phyloP scores from a whole-genome alignment of 805 yeast genomes.

The Komagataella ulmi region DNA sequence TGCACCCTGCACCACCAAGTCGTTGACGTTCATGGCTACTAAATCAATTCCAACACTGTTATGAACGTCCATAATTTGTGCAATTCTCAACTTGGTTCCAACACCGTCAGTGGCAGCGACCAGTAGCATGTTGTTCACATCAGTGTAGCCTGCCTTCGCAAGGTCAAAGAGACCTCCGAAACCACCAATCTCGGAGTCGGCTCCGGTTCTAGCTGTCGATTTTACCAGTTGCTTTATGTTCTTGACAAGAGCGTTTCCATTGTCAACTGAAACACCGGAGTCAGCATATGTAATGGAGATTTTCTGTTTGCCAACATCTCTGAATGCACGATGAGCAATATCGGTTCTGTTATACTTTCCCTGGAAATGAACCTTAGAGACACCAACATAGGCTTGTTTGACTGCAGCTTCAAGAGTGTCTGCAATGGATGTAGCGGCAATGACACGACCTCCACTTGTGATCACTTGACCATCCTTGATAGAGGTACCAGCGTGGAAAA shows the following conservation, averaged over 20 bases:
- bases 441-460: slow-evolving; percentile 94
- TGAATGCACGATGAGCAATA: slow-evolving; percentile 93
- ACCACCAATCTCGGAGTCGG: slow-evolving; percentile 97
- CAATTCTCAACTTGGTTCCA: slow-evolving; percentile 92
- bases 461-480: slow-evolving; percentile 43
- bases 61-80: slow-evolving; percentile 79
- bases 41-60: slow-evolving; percentile 98
- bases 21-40: slow-evolving; percentile 98
- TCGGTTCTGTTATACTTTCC: slow-evolving; percentile 81
- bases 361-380: slow-evolving; percentile 55
- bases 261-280: slow-evolving; percentile 96
- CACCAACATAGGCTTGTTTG: slow-evolving; percentile 75
- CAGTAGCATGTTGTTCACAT: slow-evolving; percentile 61
- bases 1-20: slow-evolving; percentile 96
- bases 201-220: slow-evolving; percentile 89
- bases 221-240: slow-evolving; percentile 82
- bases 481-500: slow-evolving; percentile 96
- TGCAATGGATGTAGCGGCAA: slow-evolving; percentile 86
- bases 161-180: slow-evolving; percentile 96
- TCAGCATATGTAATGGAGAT: slow-evolving; percentile 73
- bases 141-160: slow-evolving; percentile 70
- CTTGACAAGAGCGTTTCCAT: slow-evolving; percentile 84
- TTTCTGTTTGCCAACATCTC: slow-evolving; percentile 23
- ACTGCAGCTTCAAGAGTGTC: slow-evolving; percentile 68
- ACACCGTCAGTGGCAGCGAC: slow-evolving; percentile 99